Percentiles rank a stretch among this genome's conserved stretches.
These are phyloP conservation scores for Stachybotrys chartarum DNA, from an alignment of 2,329 filamentous ascomycete genomes.

Conservation along the genomic window DNA sequence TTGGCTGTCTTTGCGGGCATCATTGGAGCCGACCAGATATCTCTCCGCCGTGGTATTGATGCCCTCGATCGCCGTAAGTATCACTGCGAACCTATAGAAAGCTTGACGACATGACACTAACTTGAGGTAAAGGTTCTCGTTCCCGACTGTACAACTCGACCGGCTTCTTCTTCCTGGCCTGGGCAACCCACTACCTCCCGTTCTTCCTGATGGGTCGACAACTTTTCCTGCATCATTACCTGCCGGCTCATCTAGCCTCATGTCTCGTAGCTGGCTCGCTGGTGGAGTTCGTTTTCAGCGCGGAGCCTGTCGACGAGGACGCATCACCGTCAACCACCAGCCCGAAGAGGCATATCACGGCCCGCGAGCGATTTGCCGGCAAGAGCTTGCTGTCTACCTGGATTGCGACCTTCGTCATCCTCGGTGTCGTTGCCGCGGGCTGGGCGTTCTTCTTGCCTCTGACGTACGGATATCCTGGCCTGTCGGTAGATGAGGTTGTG, in stretches of 20 bases:
- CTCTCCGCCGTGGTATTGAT: conserved; percentile 85
- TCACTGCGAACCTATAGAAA: not conserved
- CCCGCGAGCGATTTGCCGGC: conserved; percentile 70
- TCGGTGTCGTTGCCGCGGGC: conserved; percentile 61
- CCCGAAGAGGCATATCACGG: conserved; percentile 60
- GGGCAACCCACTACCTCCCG: conserved; percentile 94
- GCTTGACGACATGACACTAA: conserved; percentile 16
- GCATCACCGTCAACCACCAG: conserved; percentile 31
- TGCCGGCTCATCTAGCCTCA: conserved; percentile 89
- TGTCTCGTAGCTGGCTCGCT: conserved; percentile 84
- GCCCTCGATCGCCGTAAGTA: conserved; percentile 86
- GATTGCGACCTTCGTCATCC: conserved; percentile 67
- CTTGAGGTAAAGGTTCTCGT: conserved; percentile 59
- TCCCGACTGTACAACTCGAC: conserved; percentile 96
- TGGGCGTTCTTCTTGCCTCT: conserved; percentile 94
- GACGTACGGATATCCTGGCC: conserved; percentile 89
- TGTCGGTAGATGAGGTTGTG: conserved; percentile 70
- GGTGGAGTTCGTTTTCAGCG: conserved; percentile 92
- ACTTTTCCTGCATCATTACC: conserved; percentile 95
- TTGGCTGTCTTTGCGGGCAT: conserved; percentile 92
- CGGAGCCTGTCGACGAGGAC: conserved; percentile 63
- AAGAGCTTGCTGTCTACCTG: conserved; percentile 74
- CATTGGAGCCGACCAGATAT: conserved; percentile 85
- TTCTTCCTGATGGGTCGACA: conserved; percentile 98
- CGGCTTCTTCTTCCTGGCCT: conserved; percentile 97